phyloP scores from a whole-genome alignment of 75 land plant genomes.

The Ceratopteris richardii region DNA sequence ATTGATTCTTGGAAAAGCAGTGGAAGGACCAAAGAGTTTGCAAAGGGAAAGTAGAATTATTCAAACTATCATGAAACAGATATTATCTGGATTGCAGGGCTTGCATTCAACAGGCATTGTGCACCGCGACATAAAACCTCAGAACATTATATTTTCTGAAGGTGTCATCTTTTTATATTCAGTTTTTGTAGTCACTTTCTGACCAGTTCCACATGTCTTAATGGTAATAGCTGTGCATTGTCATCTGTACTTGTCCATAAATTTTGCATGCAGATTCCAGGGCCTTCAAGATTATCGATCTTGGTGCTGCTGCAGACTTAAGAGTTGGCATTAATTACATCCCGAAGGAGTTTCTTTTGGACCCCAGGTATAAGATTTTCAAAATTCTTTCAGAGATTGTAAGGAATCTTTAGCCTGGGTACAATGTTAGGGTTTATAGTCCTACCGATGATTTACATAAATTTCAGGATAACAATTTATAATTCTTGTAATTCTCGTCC shows the following conservation, averaged over 20 bases:
- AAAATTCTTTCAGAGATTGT: too few species aligned
- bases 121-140: conserved; percentile 96
- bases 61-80: conserved; percentile 75
- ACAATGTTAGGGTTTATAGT: too few species aligned
- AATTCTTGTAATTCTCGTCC: too few species aligned
- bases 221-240: not conserved
- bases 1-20: conserved; percentile 64
- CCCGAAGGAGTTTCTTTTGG: conserved; percentile 96
- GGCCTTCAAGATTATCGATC: conserved; percentile 94
- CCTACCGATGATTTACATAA: too few species aligned
- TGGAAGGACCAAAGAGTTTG: conserved; percentile 73
- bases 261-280: conserved; percentile 45
- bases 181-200: not conserved
- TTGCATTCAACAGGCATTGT: conserved; percentile 98
- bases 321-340: conserved; percentile 96
- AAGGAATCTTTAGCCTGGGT: too few species aligned
- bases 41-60: conserved; percentile 91
- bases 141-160: conserved; percentile 92
- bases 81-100: conserved; percentile 71
- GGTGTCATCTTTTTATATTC: conserved; percentile 27
- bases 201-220: not conserved
- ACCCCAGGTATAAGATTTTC: conserved; percentile 45
- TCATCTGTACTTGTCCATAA: too few species aligned
- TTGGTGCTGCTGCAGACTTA: conserved; percentile 96
- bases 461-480: too few species aligned